Percentiles rank a stretch among this genome's conserved stretches.
phyloP scores from a whole-genome alignment of 2,329 filamentous ascomycete species.

The Aureobasidium sp. region DNA sequence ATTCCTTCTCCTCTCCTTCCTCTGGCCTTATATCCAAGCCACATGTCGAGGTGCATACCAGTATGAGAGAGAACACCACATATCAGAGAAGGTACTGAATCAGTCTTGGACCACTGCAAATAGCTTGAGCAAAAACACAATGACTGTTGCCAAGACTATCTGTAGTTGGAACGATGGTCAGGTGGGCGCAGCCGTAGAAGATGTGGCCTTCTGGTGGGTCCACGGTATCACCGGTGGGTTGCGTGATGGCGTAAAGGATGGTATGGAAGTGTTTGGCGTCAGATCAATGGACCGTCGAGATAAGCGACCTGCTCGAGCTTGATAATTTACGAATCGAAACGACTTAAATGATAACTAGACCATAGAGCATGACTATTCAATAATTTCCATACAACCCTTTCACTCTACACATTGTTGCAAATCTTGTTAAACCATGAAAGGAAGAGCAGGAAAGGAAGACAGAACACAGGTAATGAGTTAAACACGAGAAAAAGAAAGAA shows the following conservation, averaged over 20 bases:
- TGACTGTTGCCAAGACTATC: slow-evolving; percentile 46
- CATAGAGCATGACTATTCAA: not conserved
- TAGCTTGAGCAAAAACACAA: slow-evolving; percentile 42
- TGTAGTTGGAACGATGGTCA: slow-evolving; percentile 55
- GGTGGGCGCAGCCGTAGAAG: slow-evolving; percentile 50
- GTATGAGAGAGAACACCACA: slow-evolving; percentile 58
- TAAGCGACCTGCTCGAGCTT: not conserved
- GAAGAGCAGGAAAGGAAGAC: too few relatives aligned
- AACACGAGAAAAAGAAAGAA: too few relatives aligned
- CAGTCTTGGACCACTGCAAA: slow-evolving; percentile 46
- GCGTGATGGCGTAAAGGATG: slow-evolving; percentile 53
- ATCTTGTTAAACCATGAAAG: too few relatives aligned
- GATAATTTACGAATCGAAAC: not conserved
- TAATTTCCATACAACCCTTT: too few relatives aligned
- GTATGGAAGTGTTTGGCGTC: slow-evolving; percentile 38
- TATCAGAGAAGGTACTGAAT: slow-evolving; percentile 50
- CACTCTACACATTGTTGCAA: too few relatives aligned
- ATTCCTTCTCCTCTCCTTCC: slow-evolving; percentile 51
- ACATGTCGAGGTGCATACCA: slow-evolving; percentile 48
- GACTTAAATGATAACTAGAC: not conserved
- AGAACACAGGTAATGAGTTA: too few relatives aligned
- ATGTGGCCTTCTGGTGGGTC: slow-evolving; percentile 51
- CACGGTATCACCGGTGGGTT: slow-evolving; percentile 58
- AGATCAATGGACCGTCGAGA: not conserved
- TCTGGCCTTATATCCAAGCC: slow-evolving; percentile 52